Base-by-base conservation (phyloP, 176 grass and related monocot genomes). In the Saccharum officinarum region DNA sequence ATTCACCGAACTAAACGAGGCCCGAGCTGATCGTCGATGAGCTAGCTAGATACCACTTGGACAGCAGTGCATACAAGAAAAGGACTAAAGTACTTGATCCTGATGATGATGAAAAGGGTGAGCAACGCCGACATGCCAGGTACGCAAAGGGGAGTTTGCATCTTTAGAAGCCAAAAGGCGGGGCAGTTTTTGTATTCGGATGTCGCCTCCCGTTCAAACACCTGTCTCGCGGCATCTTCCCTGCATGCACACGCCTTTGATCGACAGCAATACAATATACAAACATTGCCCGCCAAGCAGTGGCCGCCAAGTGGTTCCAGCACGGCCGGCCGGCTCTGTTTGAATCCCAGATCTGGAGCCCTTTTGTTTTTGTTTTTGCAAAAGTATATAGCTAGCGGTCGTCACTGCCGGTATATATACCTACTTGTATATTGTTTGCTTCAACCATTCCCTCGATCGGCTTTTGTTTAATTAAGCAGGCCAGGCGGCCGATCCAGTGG, bases 321-420 rank as follows among this genome's bases (percentile, higher is more conserved):
- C 9, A n/a, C 80, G 84, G 80, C 80, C 47, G 46, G 46, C 12
- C 49, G 50, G 17, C 59, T 84, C 81, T 15, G 67, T 39, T 87
- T 87, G 81, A 87, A 91, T 84, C 85, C 71, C 67, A 87, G 89
- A 91, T 91, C 89, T 81, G 41, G 23, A 75, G 7, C 25, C 40
- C 38, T 65, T 37, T 47, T 33, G 30, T 30, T 25, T 20, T 34
- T 18, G 20, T 60, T 50, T 16, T 17, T 17, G 59, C 55, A 23
- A 62, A 62, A 62, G 50, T 26, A 25, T n/a, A 10, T 23, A n/a
- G 55, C 55, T 26, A 26, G 59, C 23, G n/a, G 57, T 59, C 22
- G 59, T 62, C 59, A 62, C 18, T 62, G 20, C 22, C 54, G n/a
- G 54, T 59, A 59, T 55, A 54, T 0, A 17, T 8, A 36, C 3